These are phyloP conservation scores for Saccharomyces pastorianus DNA, from an alignment of 1,139 yeast genomes.

Conservation along the genomic window DNA sequence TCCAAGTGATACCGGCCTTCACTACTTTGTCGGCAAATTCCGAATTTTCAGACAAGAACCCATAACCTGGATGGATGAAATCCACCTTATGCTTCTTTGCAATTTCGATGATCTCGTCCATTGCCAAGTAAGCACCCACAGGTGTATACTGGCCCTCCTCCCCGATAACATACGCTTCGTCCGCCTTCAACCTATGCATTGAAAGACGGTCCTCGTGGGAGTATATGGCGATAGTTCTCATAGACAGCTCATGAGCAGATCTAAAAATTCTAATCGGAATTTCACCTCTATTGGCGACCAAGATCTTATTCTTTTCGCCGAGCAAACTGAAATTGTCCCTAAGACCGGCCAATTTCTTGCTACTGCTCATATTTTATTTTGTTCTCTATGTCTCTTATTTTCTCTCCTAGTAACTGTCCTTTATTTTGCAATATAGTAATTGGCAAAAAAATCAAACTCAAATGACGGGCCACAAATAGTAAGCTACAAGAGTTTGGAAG, in stretches of 20 bases:
- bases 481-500: background rate
- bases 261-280: slow-evolving; percentile 85
- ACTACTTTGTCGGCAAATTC: slow-evolving; percentile 91
- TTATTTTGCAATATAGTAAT: background rate
- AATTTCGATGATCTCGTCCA: slow-evolving; percentile 87
- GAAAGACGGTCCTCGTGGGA: slow-evolving; percentile 94
- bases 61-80: slow-evolving; percentile 99
- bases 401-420: background rate
- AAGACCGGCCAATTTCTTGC: slow-evolving; percentile 13
- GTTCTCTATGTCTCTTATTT: background rate
- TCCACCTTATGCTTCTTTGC: slow-evolving; percentile 83
- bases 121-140: slow-evolving; percentile 91
- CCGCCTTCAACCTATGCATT: slow-evolving; percentile 90
- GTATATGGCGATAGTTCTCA: slow-evolving; percentile 96
- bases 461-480: background rate
- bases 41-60: slow-evolving; percentile 88
- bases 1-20: slow-evolving; percentile 89
- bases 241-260: slow-evolving; percentile 94
- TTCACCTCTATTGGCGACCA: slow-evolving; percentile 96
- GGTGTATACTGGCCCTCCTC: slow-evolving; percentile 85
- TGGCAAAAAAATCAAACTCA: background rate
- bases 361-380: background rate
- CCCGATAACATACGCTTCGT: slow-evolving; percentile 89
- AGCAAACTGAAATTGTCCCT: slow-evolving; percentile 46
- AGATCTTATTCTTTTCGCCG: slow-evolving; percentile 50